Evolutionary conservation across 331 rosid genomes (phyloP), one percentile per base, ranked within the genome.

Genomic region (Pyracantha coccinea): DNA sequence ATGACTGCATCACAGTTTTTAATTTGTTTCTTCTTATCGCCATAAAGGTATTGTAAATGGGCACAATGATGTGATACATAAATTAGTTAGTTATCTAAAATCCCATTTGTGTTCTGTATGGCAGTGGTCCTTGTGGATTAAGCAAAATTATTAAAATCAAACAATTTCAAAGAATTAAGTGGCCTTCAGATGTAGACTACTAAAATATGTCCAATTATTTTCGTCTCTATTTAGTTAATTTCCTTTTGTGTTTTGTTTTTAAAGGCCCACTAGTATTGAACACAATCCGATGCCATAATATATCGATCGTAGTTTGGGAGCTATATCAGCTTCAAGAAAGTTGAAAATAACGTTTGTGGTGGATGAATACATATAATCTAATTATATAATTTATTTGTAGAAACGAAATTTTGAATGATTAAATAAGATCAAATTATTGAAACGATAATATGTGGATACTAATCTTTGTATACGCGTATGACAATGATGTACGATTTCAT

Each of bases 341-440:
- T 29, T 13, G 77, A 79, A 76, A 72, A 44, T 68, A 68, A 45
- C 24, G 79, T 38, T 24, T 83, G 79, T 62, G 74, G 77, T 31
- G 66, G 55, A 73, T 6, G 52, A 54, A 54, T 47, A 47, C 4
- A 35, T 32, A 61, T 65, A 65, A 73, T 50, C 14, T 71, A 65
- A 47, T 69, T 73, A 41, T 33, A 33, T 33, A 61, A 74, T 25
- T 68, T 13, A 33, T 33, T 33, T 33, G 38, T 21, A 25, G 72
- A 62, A 69, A 63, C 15, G 66, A 59, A 64, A 73, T 17, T 19
- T 64, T 10, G 63, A 74, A 63, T 44, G 65, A 75, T 71, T 20
- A 47, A 5, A 50, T 63, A 6, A 28, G 33, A 27, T 69, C 63
- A 29, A 19, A 47, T 16, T 25, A 29, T 15, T 15, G 20, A 70